Conservation (phyloP, 306 rosid species). For the Dryas octopetala region DNA sequence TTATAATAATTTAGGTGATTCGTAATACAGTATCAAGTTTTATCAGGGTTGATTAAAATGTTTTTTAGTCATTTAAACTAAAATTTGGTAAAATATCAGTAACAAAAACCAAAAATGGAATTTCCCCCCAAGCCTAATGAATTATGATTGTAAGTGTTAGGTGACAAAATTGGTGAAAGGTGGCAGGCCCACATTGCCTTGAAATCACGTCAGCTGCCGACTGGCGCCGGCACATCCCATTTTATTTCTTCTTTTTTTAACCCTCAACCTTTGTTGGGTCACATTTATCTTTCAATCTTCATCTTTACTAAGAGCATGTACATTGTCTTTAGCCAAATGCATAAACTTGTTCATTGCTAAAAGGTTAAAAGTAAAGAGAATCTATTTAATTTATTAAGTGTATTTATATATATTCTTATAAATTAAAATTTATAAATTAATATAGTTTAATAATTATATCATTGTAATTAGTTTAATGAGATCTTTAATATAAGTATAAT, state of each 20-base stretch:
- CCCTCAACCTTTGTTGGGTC: neutral
- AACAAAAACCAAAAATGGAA: neutral
- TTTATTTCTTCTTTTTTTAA: neutral
- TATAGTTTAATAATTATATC: too few species aligned
- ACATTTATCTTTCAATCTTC: neutral
- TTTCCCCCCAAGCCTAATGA: neutral
- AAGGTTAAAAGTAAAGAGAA: too few species aligned
- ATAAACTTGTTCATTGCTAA: too few species aligned
- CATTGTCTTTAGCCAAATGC: too few species aligned
- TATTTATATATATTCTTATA: too few species aligned
- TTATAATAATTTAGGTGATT: too few species aligned
- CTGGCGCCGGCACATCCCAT: neutral
- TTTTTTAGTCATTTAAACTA: neutral
- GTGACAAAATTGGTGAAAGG: conserved; percentile 9
- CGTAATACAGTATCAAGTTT: too few species aligned
- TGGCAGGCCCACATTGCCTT: neutral
- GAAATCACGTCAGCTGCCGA: neutral
- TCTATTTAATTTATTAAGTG: too few species aligned
- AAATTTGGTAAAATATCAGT: neutral
- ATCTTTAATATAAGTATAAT: too few species aligned
- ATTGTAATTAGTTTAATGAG: too few species aligned
- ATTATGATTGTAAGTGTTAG: neutral
- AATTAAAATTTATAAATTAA: too few species aligned
- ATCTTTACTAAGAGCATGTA: neutral
- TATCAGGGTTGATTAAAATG: too few species aligned